Base-by-base conservation (phyloP, 129 eudicot species). In the Chrysanthemum makinoi region DNA sequence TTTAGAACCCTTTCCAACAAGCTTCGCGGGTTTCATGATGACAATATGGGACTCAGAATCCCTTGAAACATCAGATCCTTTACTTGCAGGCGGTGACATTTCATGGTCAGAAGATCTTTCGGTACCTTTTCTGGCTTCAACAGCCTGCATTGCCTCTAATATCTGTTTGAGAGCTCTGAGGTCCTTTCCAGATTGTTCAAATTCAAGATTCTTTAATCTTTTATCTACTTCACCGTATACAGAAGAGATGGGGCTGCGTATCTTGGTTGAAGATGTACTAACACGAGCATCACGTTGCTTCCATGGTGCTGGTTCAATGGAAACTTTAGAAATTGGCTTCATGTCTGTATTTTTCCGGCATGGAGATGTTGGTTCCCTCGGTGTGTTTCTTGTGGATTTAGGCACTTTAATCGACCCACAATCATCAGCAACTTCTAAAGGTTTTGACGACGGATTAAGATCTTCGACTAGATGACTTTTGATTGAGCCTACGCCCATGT, bases 121-220 rank as follows among this genome's bases (percentile, higher is more conserved):
- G 7, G 35, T 11, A 11, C 57, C 88, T 54, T 83, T 69, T 69
- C 69, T 67, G 17, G 72, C 74, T 71, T 86, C 81, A 13, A 77
- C 76, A 24, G 77, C 84, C 39, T 93, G 90, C 96, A 93, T 89
- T 73, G 95, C 90, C 70, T 89, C 96, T 18, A 93, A 78, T 71
- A 93, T 89, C 81, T 89, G 96, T 79, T 93, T 93, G 48, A 93
- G 88, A 76, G 98, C 98, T 82, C 98, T 85, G 62, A 87, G 96
- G 76, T 93, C 96, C 85, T 87, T 93, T 16, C 98, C 98, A 15
- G 98, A 93, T 82, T 82, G 79, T 14, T 79, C 63, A 79, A 93
- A 89, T 69, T 93, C 91, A 43, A 93, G 84, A 80, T 93, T 90
- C 51, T 87, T 87, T 73, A 93, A 78, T 79, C 92, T 83, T 65